Evolutionary conservation across 1,139 yeast species (phyloP).

Genomic region (Blastobotrys buckinghamii): DNA sequence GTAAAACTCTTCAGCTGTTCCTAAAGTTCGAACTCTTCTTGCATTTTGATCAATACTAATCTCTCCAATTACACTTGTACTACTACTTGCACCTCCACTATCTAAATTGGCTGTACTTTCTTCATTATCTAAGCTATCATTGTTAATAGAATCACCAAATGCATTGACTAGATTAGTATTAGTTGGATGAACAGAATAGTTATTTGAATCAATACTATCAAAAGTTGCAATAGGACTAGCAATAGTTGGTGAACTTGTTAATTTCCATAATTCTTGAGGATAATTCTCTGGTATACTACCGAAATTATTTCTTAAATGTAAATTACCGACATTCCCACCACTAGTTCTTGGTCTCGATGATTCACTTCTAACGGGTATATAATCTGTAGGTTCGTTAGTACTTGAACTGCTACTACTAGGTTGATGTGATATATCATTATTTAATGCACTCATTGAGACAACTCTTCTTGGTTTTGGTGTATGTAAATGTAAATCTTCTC

Average conservation of each 20-base stretch:
- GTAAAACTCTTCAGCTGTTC: too few relatives aligned
- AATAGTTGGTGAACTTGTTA: background rate
- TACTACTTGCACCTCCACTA: too few relatives aligned
- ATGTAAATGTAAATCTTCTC: background rate
- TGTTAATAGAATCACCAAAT: too few relatives aligned
- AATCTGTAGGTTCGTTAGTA: background rate
- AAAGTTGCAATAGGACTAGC: background rate
- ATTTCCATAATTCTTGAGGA: background rate
- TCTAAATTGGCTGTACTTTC: too few relatives aligned
- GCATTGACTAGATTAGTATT: too few relatives aligned
- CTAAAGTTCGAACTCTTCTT: too few relatives aligned
- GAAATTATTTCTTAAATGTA: background rate
- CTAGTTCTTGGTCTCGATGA: background rate
- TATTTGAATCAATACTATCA: background rate
- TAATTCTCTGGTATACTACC: constrained; percentile 2
- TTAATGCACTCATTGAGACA: constrained; percentile 12
- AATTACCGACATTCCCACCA: too few relatives aligned
- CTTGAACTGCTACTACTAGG: background rate
- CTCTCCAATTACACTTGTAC: too few relatives aligned
- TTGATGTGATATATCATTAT: background rate
- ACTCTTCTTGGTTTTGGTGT: constrained; percentile 11
- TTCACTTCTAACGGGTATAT: background rate
- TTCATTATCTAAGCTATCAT: too few relatives aligned
- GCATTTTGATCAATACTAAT: too few relatives aligned
- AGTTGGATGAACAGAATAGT: too few relatives aligned